Evolutionary conservation across 148 eudicot species (phyloP), one percentile per base, ranked within the genome.

Genomic region (Rhododendron mucronatum): DNA sequence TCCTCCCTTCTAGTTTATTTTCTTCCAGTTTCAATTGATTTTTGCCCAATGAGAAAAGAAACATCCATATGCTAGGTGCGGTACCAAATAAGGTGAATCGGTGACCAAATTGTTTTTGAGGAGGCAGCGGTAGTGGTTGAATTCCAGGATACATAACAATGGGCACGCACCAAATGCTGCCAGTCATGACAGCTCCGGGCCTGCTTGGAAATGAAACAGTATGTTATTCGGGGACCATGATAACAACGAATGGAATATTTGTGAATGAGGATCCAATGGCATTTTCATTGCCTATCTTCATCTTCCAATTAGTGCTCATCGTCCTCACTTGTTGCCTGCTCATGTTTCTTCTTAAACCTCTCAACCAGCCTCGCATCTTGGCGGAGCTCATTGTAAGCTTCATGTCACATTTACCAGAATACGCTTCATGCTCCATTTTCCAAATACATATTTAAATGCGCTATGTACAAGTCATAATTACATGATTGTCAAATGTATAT

Each of bases 211-310:
- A 82, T 2, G 85, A 81, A 37, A 50, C 85, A 16, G 80, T 73
- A 6, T 82, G 88, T 74, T 86, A 86, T 55, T 69, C 89, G 4
- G 5, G 84, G 45, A 84, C 78, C 41, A 83, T 83, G 89, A 57
- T 84, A 2, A 80, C 89, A 28, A 30, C 91, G 5, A 85, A 89
- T 30, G 91, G 91, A 16, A 48, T 89, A n/a, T 89, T 74, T 75
- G 85, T 82, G 41, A 55, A 79, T 0, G 91, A 89, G 21, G 37
- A 75, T 37, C 91, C 91, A 7, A 4, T 89, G 26, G 39, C 57
- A 2, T 89, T 30, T 67, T 35, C 91, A 37, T 51, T 89, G 30
- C 88, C 91, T 2, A 65, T 75, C 1, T 83, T 85, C 80, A 5
- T 88, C 41, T n/a, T 87, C 16, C 91, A 89, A 74, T 11, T 80